phyloP scores from a whole-genome alignment of 768 basidiomycete species.

The Cystobasidium tubakii region DNA sequence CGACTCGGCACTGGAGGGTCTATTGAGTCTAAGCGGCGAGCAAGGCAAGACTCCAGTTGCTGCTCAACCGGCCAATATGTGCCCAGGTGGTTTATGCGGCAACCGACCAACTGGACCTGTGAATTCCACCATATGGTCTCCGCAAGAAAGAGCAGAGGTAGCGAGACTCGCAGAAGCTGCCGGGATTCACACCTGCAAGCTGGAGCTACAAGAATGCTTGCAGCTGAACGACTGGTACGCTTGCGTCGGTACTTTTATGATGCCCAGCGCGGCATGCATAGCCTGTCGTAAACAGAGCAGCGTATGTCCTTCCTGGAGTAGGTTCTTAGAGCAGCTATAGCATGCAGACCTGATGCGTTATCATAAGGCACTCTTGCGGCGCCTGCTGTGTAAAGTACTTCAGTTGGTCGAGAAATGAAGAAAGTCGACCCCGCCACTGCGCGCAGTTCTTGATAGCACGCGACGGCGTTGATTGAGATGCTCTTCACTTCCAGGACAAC shows the following conservation, averaged over 20 bases:
- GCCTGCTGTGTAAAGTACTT: not conserved
- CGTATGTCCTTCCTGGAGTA: not conserved
- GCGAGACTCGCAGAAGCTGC: not conserved
- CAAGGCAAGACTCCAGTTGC: too few relatives aligned
- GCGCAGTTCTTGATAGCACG: too few relatives aligned
- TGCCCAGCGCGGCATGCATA: not conserved
- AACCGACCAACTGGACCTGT: not conserved
- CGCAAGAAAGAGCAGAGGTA: not conserved
- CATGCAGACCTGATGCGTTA: too few relatives aligned
- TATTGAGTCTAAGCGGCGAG: too few relatives aligned
- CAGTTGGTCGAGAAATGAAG: conserved; percentile 7
- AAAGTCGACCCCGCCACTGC: not conserved
- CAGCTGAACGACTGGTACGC: not conserved
- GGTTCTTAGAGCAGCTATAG: too few relatives aligned
- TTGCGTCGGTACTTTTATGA: not conserved
- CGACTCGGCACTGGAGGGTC: too few relatives aligned
- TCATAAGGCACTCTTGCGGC: too few relatives aligned
- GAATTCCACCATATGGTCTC: not conserved
- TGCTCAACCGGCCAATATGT: too few relatives aligned
- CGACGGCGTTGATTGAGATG: too few relatives aligned
- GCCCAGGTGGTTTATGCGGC: not conserved
- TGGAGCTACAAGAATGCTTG: not conserved
- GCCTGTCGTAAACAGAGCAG: not conserved
- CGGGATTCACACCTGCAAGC: not conserved
- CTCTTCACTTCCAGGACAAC: conserved; percentile 1